A percentile compares a stretch with the other conserved stretches of the same genome.
Conservation (phyloP, 2,329 filamentous ascomycete genomes). For the Paracamarosporium sp. region DNA sequence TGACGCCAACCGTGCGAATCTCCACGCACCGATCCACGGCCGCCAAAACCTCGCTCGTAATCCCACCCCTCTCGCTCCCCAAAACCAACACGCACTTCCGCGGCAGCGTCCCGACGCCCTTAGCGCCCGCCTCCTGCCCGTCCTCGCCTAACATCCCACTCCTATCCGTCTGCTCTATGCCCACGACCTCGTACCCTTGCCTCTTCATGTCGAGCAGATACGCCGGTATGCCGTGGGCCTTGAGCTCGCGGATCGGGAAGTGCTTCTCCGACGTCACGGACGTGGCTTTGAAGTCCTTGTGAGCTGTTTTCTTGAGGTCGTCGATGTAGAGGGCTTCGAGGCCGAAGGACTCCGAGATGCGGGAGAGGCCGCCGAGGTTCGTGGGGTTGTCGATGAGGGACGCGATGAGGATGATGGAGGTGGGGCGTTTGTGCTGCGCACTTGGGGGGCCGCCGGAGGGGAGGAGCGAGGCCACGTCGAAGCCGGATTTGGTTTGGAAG, state of each 20-base stretch:
- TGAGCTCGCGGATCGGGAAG: constrained; percentile 52
- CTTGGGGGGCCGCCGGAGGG: constrained; percentile 23
- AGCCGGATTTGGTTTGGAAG: constrained; percentile 62
- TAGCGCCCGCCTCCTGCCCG: constrained; percentile 18
- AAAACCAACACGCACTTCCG: constrained; percentile 54
- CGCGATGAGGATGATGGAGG: constrained; percentile 55
- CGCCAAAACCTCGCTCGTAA: constrained; percentile 54
- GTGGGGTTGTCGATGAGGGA: constrained; percentile 59
- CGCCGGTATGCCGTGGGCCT: constrained; percentile 34
- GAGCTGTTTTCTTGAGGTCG: constrained; percentile 47
- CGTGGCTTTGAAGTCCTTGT: constrained; percentile 58
- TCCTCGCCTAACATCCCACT: constrained; percentile 52
- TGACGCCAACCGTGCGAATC: constrained; percentile 59
- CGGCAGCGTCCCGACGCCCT: constrained; percentile 42
- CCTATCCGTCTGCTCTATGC: constrained; percentile 62
- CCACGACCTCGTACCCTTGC: constrained; percentile 59
- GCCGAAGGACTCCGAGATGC: constrained; percentile 60
- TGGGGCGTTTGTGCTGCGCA: constrained; percentile 27
- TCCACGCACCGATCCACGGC: constrained; percentile 61
- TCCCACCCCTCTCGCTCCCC: constrained; percentile 60
- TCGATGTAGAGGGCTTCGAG: constrained; percentile 54
- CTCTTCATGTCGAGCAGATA: constrained; percentile 51
- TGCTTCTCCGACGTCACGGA: constrained; percentile 58
- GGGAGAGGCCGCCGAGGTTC: constrained; percentile 58
- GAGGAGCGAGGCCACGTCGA: constrained; percentile 42